A percentile compares a stretch with the other conserved stretches of the same genome.
These are phyloP conservation scores for Carnegiea gigantea DNA, from an alignment of 179 eudicot genomes.

Conservation along the genomic window DNA sequence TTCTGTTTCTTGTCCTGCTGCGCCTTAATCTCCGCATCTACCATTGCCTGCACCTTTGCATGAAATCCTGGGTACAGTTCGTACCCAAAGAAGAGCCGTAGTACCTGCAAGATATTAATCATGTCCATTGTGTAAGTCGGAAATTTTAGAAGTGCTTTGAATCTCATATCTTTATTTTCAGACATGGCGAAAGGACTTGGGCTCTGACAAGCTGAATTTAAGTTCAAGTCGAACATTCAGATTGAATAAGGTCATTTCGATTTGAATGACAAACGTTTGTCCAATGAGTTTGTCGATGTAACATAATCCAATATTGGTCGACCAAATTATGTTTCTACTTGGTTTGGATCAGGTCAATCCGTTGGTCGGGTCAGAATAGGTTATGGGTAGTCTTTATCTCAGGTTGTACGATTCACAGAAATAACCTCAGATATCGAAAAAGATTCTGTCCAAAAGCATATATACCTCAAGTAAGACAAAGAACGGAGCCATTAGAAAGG, in stretches of 20 bases:
- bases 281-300: too few species aligned
- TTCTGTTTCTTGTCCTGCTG: constrained; percentile 66
- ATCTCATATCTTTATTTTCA: too few species aligned
- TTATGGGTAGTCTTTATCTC: too few species aligned
- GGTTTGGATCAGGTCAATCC: too few species aligned
- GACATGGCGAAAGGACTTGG: not conserved
- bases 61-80: constrained; percentile 90
- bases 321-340: too few species aligned
- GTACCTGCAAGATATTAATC: constrained; percentile 41
- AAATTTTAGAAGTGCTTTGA: not conserved
- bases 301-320: too few species aligned
- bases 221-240: not conserved
- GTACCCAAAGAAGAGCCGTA: constrained; percentile 53
- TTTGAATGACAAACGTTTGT: too few species aligned
- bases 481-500: constrained; percentile 92
- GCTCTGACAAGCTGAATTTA: not conserved
- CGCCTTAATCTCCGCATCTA: constrained; percentile 60
- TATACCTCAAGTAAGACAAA: constrained; percentile 88
- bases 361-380: too few species aligned
- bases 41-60: constrained; percentile 54
- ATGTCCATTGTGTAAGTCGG: not conserved
- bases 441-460: constrained; percentile 1
- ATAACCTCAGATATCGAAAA: not conserved
- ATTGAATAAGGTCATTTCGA: not conserved
- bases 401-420: not conserved